Base-by-base conservation (phyloP, 2,329 filamentous ascomycete genomes). In the Elsinoe perseae region DNA sequence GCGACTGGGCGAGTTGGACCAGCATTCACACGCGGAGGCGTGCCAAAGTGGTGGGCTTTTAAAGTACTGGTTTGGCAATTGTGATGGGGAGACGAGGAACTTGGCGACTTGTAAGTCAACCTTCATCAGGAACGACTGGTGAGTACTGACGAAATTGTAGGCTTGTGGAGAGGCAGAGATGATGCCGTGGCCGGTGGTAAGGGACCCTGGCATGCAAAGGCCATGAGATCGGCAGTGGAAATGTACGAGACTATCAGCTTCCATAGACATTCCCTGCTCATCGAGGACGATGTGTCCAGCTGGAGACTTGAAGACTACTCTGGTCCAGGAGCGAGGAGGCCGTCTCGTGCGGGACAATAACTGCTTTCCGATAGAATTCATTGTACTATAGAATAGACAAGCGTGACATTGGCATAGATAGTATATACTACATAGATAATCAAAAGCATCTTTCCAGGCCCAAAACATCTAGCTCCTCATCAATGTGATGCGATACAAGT, bases 21-120 rank as follows among this genome's bases (percentile, higher is more conserved):
- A 85, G 66, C 82, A 82, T 58, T 87, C 87, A 5, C 90, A 95
- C 68, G 77, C 80, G 21, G 90, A 95, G 69, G 91, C 91, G 10
- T 85, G 84, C 16, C 79, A 79, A 36, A 87, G 83, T 64, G 90
- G 90, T 4, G 89, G 89, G 0, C 80, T 96, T 66, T 72, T 95
- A 66, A 95, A 95, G 70, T 95, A 96, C 71, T 95, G 91, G 89
- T 95, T 95, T 69, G 89, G 89, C 1, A 77, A 74, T 30, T 84
- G 86, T 18, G 83, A 95, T 72, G 73, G 69, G 42, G 76, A 86
- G 53, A 78, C 85, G 60, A 77, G 82, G 65, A 95, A 95, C 72
- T 71, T 96, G 64, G 91, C 91, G 42, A 95, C 90, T 50, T 77
- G 75, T 75, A 50, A 60, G 68, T 63, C 1, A 25, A 1, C 18